Conservation (phyloP, 129 eudicot species). For the Flaveria robusta region DNA sequence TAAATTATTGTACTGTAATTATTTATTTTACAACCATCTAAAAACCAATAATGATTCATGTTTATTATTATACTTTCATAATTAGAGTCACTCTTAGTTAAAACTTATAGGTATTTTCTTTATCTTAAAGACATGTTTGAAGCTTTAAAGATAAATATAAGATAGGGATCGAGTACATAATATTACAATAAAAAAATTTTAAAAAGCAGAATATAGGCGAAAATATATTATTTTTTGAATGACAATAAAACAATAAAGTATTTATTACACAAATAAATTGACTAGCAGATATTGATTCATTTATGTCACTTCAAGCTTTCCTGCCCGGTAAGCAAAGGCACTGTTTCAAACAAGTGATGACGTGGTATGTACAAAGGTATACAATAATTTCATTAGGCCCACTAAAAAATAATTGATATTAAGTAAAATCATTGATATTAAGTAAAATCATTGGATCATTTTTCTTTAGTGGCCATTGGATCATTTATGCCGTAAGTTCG, state of each 20-base stretch:
- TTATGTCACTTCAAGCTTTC: constrained; percentile 33
- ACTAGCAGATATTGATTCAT: constrained; percentile 13
- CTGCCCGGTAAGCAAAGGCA: constrained; percentile 48
- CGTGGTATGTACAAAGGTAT: constrained; percentile 33
- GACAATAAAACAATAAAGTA: neutral
- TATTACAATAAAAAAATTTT: neutral
- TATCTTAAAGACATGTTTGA: constrained; percentile 14
- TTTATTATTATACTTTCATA: neutral
- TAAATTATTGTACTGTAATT: neutral
- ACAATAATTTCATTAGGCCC: constrained; percentile 18
- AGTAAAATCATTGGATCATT: neutral
- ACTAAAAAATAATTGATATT: neutral
- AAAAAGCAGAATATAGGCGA: neutral
- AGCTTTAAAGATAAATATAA: constrained; percentile 6
- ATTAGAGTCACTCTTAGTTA: neutral
- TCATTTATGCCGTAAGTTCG: neutral
- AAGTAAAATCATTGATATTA: neutral
- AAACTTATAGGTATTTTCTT: neutral
- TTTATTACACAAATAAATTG: neutral
- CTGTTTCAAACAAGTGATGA: constrained; percentile 33
- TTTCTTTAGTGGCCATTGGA: neutral
- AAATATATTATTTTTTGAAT: neutral
- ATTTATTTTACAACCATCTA: neutral
- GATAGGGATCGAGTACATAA: neutral
- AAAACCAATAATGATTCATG: neutral